phyloP scores from a whole-genome alignment of 345 rosid species.

The Linum tenue region DNA sequence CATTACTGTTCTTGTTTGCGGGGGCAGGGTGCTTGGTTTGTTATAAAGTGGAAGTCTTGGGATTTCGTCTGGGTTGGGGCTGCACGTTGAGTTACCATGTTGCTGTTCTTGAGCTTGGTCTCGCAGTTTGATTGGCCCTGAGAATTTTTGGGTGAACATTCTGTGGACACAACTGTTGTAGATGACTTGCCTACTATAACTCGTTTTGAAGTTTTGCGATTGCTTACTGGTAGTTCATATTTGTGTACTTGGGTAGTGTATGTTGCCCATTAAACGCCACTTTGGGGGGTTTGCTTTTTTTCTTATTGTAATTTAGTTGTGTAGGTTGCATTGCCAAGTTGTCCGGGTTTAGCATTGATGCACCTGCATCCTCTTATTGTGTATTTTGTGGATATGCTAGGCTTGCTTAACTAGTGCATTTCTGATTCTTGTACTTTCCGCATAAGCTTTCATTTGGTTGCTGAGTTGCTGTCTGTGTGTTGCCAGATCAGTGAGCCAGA shows the following conservation, averaged over 20 bases:
- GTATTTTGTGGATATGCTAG: not conserved
- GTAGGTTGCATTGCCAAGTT: not conserved
- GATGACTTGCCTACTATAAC: not conserved
- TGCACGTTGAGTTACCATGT: not conserved
- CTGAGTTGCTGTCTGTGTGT: conserved; percentile 11
- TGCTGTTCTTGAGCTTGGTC: not conserved
- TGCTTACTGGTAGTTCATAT: not conserved
- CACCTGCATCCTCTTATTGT: not conserved
- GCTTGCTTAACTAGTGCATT: not conserved
- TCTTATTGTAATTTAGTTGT: not conserved
- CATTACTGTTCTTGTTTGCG: not conserved
- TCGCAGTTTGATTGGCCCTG: not conserved
- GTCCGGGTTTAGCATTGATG: not conserved
- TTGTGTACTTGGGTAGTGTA: not conserved
- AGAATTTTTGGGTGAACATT: not conserved
- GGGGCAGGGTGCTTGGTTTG: not conserved
- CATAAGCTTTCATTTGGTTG: conserved; percentile 7
- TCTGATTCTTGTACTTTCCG: not conserved
- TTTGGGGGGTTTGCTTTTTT: not conserved
- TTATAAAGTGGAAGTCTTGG: not conserved
- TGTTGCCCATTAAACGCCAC: not conserved
- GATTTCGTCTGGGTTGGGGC: not conserved
- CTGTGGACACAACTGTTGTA: not conserved
- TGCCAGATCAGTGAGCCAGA: conserved; percentile 86
- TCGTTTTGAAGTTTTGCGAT: not conserved